Percentiles rank a stretch among this genome's conserved stretches.
These are phyloP conservation scores for Phytophthora sp. DNA, from an alignment of 352 stramenopile species.

Conservation along the genomic window DNA sequence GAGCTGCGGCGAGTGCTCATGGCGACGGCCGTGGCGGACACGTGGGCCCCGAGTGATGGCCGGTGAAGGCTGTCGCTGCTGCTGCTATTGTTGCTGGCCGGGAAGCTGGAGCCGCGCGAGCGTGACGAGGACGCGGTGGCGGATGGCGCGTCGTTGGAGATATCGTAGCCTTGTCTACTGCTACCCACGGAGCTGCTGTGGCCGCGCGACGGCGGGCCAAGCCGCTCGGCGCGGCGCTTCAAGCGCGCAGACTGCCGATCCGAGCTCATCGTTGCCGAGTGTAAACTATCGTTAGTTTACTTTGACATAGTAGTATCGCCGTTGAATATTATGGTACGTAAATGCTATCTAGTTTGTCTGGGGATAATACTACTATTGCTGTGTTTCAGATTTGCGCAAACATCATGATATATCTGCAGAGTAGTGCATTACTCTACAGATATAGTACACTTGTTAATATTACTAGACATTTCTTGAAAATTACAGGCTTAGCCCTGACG, in stretches of 20 bases:
- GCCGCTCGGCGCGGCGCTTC: slow-evolving; percentile 49
- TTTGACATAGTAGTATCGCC: too few species aligned
- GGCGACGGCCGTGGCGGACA: slow-evolving; percentile 37
- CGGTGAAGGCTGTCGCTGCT: slow-evolving; percentile 12
- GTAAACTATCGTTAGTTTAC: too few species aligned
- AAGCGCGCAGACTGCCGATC: slow-evolving; percentile 47
- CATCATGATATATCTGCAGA: too few species aligned
- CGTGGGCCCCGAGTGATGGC: slow-evolving; percentile 13
- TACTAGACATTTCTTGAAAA: too few species aligned
- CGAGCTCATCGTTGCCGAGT: slow-evolving; percentile 36
- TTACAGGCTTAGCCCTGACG: too few species aligned
- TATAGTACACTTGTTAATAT: too few species aligned
- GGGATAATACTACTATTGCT: too few species aligned
- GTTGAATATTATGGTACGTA: too few species aligned
- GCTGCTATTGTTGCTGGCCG: background rate
- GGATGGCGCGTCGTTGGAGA: slow-evolving; percentile 1
- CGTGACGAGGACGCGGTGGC: slow-evolving; percentile 17
- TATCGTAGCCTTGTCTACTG: background rate
- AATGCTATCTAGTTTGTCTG: too few species aligned
- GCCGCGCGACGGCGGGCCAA: slow-evolving; percentile 16
- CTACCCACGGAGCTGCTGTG: slow-evolving; percentile 28
- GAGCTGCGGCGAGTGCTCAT: slow-evolving; percentile 39
- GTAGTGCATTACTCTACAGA: too few species aligned
- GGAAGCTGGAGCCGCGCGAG: slow-evolving; percentile 11
- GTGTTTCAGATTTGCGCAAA: too few species aligned